phyloP scores from a whole-genome alignment of 805 yeast genomes.

The Nakazawaea wickerhamii region DNA sequence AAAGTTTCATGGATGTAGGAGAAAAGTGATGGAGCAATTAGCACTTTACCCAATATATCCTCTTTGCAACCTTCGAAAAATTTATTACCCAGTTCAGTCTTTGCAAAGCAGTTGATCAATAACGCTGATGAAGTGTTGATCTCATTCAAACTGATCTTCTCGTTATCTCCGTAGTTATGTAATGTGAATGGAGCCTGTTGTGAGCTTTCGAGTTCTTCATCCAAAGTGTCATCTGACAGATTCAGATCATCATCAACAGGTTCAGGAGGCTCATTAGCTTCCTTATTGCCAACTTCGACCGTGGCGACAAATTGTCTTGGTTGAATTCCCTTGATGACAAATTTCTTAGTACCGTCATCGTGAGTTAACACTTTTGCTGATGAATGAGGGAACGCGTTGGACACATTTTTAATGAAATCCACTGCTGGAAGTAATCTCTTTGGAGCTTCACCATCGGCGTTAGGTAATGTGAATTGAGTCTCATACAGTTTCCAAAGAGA shows the following conservation, averaged over 20 bases:
- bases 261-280: conserved; percentile 14
- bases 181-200: conserved; percentile 25
- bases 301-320: conserved; percentile 65
- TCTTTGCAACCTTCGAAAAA: conserved; percentile 27
- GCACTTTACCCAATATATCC: conserved; percentile 25
- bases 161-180: conserved; percentile 27
- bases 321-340: conserved; percentile 90
- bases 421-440: conserved; percentile 83
- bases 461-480: conserved; percentile 56
- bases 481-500: conserved; percentile 95
- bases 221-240: conserved; percentile 15
- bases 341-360: conserved; percentile 63
- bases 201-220: conserved; percentile 18
- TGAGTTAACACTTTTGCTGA: conserved; percentile 87
- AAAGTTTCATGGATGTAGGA: conserved; percentile 23
- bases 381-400: conserved; percentile 80
- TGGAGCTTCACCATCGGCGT: conserved; percentile 39
- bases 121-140: conserved; percentile 33
- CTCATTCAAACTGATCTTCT: conserved; percentile 31
- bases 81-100: conserved; percentile 27
- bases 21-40: conserved; percentile 29
- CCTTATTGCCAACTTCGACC: conserved; percentile 37
- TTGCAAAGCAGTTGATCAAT: conserved; percentile 30
- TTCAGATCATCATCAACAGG: conserved; percentile 13
- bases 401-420: conserved; percentile 92